Evolutionary conservation across 2,329 filamentous ascomycete genomes (phyloP).

Genomic region (Chrysoporthe cubensis): DNA sequence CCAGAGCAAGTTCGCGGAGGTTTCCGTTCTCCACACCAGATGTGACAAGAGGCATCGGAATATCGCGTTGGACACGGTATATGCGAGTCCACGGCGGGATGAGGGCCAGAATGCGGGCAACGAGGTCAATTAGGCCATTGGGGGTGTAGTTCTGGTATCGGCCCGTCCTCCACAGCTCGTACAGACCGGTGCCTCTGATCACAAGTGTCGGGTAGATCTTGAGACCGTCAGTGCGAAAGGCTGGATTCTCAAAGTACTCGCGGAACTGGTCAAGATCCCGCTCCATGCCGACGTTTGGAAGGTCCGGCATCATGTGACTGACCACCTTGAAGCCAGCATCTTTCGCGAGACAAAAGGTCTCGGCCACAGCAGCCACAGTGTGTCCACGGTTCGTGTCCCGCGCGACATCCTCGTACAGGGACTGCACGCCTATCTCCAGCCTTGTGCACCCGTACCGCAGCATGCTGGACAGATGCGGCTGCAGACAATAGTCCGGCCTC

Average conservation of each 20-base stretch:
- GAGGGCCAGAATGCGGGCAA: constrained; percentile 92
- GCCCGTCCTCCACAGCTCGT: constrained; percentile 96
- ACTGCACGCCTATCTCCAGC: constrained; percentile 93
- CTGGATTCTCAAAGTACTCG: constrained; percentile 97
- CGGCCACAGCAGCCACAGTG: constrained; percentile 91
- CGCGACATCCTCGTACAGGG: constrained; percentile 97
- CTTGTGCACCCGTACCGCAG: constrained; percentile 96
- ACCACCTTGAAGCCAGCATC: constrained; percentile 99
- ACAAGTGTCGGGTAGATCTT: constrained; percentile 99
- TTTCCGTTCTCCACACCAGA: constrained; percentile 98
- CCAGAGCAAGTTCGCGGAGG: constrained; percentile 86
- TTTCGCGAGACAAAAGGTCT: constrained; percentile 96
- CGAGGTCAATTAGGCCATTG: constrained; percentile 92
- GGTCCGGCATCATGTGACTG: constrained; percentile 99
- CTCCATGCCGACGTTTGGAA: constrained; percentile 98
- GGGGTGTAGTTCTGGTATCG: constrained; percentile 99
- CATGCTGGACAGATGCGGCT: constrained; percentile 95
- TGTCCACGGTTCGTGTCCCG: constrained; percentile 96
- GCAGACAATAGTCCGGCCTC: constrained; percentile 92
- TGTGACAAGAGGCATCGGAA: constrained; percentile 99
- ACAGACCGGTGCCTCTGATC: constrained; percentile 93
- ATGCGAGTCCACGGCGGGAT: constrained; percentile 98
- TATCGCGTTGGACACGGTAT: constrained; percentile 97
- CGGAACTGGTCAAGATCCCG: constrained; percentile 95
- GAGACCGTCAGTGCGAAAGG: constrained; percentile 92